Evolutionary conservation across 2,329 filamentous ascomycete genomes (phyloP), one percentile per base, ranked within the genome.

Genomic region (Arachnopeziza araneosa): DNA sequence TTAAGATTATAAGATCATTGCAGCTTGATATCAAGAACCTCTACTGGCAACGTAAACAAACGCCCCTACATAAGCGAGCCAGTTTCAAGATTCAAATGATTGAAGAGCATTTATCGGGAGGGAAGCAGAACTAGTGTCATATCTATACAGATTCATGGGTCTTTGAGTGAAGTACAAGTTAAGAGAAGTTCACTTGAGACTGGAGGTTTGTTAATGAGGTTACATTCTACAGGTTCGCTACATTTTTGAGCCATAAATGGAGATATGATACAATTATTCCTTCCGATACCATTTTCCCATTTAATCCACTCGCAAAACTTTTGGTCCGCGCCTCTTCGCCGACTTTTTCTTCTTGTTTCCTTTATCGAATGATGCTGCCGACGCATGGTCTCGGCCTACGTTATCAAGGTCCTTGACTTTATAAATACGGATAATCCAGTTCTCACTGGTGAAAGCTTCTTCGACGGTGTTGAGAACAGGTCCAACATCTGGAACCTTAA

Each of bases 391-490:
- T 74, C 95, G 86, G 58, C 92, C 93, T 66, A 99, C 81, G 75
- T 98, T 98, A 79, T 99, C 95, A 61, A 97, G 86, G 70, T 96
- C 93, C 81, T 99, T 99, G 78, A 99, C 95, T 83, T 99, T 99
- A 83, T 97, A 99, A 72, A 99, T 97, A 66, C 95, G 85, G 74
- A 99, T 98, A 75, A 99, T 99, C 95, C 95, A 99, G 83, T 99
- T 99, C 81, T 99, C 95, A 72, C 91, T 96, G 58, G 96, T 99
- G 75, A 96, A 99, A 10, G 95, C 95, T 78, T 99, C 95, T 74
- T 99, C 95, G 53, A 99, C 77, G 4, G 89, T 95, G 76, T 89
- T 91, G 61, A 99, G 87, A 63, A 89, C 84, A 9, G 95, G 95
- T 1, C 91, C 88, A 67, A 92, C 83, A 14, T 91, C 85, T n/a